Evolutionary conservation across 768 basidiomycete species (phyloP).

Genomic region (Kwoniella botswanensis): DNA sequence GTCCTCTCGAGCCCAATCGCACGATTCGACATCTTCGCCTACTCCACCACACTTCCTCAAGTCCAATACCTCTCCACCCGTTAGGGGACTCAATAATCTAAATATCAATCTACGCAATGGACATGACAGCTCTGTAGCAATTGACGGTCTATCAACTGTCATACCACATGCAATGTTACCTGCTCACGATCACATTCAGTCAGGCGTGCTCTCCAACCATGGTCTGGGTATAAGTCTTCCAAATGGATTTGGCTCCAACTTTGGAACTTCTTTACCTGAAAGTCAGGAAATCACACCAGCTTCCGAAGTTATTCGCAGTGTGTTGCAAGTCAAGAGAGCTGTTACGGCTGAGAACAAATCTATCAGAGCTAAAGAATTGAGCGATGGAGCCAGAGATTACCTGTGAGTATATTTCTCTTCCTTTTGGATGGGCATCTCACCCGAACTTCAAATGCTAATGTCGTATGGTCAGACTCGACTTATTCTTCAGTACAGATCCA

Average conservation of each 20-base stretch:
- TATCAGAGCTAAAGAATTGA: slow-evolving; percentile 23
- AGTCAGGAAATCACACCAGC: neutral
- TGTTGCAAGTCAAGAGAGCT: slow-evolving; percentile 2
- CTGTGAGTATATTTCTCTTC: slow-evolving; percentile 21
- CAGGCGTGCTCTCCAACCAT: neutral
- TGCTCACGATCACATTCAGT: neutral
- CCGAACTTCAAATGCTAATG: neutral
- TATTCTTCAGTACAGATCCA: slow-evolving; percentile 10
- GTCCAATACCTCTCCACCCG: neutral
- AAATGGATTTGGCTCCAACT: neutral
- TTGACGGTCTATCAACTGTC: neutral
- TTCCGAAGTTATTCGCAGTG: slow-evolving; percentile 9
- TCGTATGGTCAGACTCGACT: neutral
- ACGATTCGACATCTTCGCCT: slow-evolving; percentile 4
- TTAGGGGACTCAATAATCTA: neutral
- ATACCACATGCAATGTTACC: neutral
- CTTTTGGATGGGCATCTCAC: neutral
- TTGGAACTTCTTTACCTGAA: neutral
- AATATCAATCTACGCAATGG: neutral
- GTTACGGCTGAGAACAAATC: neutral
- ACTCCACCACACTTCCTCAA: neutral
- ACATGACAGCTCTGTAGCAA: neutral
- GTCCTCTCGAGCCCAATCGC: slow-evolving; percentile 8
- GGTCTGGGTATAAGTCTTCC: neutral
- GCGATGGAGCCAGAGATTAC: slow-evolving; percentile 33